phyloP scores from a whole-genome alignment of 208 protist genomes.

The Wallacemonas collosoma region DNA sequence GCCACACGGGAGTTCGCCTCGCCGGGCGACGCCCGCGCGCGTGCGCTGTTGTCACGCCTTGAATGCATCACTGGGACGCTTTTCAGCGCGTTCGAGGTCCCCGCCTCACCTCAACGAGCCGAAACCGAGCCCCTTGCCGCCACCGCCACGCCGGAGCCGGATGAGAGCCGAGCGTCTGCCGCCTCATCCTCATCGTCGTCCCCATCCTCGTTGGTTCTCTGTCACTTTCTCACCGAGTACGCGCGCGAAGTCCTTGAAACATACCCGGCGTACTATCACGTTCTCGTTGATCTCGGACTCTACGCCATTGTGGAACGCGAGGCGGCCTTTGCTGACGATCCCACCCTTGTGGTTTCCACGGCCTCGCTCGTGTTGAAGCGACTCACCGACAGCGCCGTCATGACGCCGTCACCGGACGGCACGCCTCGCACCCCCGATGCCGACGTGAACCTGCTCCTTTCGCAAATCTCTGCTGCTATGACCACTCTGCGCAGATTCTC shows the following conservation, averaged over 20 bases:
- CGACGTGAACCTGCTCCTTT: not conserved
- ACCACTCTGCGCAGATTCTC: not conserved
- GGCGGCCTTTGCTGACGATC: not conserved
- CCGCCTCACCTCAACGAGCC: too few relatives aligned
- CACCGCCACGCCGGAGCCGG: not conserved
- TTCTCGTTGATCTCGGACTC: conserved; percentile 9
- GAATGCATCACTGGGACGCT: conserved; percentile 2
- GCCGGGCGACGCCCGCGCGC: not conserved
- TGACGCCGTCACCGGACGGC: not conserved
- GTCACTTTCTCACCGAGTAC: not conserved
- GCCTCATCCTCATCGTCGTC: not conserved
- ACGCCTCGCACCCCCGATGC: not conserved
- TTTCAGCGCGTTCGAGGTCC: not conserved
- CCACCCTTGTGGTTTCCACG: not conserved
- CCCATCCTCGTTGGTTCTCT: not conserved
- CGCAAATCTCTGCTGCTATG: not conserved
- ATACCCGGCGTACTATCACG: conserved; percentile 8
- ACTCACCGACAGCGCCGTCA: not conserved
- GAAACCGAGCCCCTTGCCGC: not conserved
- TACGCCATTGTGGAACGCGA: conserved; percentile 11
- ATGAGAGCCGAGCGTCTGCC: not conserved
- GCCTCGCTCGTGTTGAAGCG: not conserved
- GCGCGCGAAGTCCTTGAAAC: not conserved
- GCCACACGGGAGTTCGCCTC: not conserved
- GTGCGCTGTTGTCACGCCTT: not conserved